These are phyloP conservation scores for Plenodomus biglobosus DNA, from an alignment of 2,329 filamentous ascomycete species.

Conservation along the genomic window DNA sequence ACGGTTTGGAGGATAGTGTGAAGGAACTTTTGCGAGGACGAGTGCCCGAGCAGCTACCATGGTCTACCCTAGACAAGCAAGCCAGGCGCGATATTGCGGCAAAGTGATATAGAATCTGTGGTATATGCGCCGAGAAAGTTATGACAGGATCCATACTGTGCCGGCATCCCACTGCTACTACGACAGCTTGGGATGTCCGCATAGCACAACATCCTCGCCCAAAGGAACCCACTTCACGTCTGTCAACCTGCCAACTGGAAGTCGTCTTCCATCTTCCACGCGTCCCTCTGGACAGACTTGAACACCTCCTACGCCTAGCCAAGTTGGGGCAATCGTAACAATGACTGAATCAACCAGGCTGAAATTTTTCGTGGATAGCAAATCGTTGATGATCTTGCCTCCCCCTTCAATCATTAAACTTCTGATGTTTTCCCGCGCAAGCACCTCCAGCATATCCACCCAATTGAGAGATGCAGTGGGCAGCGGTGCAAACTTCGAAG, in stretches of 20 bases:
- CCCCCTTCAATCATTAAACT: conserved; percentile 95
- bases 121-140: not conserved
- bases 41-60: conserved; percentile 28
- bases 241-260: conserved; percentile 65
- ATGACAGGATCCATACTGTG: not conserved
- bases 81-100: not conserved
- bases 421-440: conserved; percentile 62
- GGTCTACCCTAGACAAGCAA: conserved; percentile 12
- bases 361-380: conserved; percentile 66
- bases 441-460: conserved; percentile 61
- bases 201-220: conserved; percentile 81
- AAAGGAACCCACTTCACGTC: conserved; percentile 74
- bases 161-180: not conserved
- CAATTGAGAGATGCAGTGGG: conserved; percentile 48
- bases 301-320: conserved; percentile 82
- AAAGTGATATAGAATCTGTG: not conserved
- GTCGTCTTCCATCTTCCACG: conserved; percentile 49
- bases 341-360: conserved; percentile 75
- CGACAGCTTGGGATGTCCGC: conserved; percentile 58
- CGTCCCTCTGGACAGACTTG: conserved; percentile 70
- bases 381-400: conserved; percentile 75
- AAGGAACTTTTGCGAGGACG: conserved; percentile 27
- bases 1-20: conserved; percentile 34
- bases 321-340: conserved; percentile 85
- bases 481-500: not conserved